These are phyloP conservation scores for Sutorius australiensis DNA, from an alignment of 768 basidiomycete genomes.

Conservation along the genomic window DNA sequence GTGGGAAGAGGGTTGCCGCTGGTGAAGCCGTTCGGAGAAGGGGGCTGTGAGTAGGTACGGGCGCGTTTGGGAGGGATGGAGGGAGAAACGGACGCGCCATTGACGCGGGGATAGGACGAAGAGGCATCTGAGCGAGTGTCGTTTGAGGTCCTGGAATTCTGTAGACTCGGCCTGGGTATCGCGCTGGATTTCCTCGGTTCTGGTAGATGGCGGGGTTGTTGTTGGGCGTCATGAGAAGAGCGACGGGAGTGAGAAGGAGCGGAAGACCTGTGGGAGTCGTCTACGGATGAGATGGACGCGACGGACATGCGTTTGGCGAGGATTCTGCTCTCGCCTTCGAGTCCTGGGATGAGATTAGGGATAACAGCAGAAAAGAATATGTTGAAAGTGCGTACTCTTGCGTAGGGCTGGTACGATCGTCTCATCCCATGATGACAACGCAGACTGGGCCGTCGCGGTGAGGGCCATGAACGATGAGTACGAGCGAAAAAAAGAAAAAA, in stretches of 20 bases:
- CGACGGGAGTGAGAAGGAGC: conserved; percentile 19
- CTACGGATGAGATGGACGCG: conserved; percentile 58
- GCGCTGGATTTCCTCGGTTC: conserved; percentile 39
- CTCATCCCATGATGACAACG: conserved; percentile 69
- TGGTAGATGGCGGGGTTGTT: conserved; percentile 17
- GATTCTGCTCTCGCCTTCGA: conserved; percentile 77
- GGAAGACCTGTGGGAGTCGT: conserved; percentile 36
- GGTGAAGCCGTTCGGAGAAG: conserved; percentile 31
- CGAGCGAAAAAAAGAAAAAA: neutral
- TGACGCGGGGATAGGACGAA: conserved; percentile 25
- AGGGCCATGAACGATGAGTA: conserved; percentile 35
- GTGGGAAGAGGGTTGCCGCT: conserved; percentile 30
- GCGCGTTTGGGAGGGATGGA: conserved; percentile 43
- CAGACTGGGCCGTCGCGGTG: conserved; percentile 37
- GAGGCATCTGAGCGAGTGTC: conserved; percentile 23
- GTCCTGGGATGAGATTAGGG: conserved; percentile 43
- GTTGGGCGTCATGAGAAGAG: conserved; percentile 19
- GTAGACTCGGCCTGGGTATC: conserved; percentile 46
- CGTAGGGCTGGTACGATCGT: conserved; percentile 77
- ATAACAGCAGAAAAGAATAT: neutral
- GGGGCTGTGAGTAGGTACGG: conserved; percentile 61
- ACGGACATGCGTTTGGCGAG: conserved; percentile 74
- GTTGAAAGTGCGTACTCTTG: conserved; percentile 51
- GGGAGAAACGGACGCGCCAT: conserved; percentile 29
- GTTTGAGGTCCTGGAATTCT: conserved; percentile 32